Conservation (phyloP, 768 basidiomycete species). For the Erythrobasidium yunnanense region DNA sequence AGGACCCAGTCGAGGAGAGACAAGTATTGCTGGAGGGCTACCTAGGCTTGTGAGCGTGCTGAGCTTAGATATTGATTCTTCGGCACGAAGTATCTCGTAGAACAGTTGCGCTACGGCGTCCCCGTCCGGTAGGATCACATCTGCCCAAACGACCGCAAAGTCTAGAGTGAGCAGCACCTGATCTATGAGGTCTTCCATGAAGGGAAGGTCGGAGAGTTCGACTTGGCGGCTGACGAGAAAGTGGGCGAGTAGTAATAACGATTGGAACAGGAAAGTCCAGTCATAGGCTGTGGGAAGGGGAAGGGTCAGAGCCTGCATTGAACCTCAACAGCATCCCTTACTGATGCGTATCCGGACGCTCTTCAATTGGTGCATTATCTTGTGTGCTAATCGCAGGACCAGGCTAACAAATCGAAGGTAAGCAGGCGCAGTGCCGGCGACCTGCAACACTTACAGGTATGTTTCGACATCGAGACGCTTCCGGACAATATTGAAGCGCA, state of each 20-base stretch:
- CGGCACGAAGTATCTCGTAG: constrained; percentile 15
- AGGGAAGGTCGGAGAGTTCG: constrained; percentile 6
- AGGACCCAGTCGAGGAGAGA: constrained; percentile 4
- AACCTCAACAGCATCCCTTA: too few species aligned
- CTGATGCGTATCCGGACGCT: not conserved
- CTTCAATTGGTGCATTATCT: constrained; percentile 19
- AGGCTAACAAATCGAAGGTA: too few species aligned
- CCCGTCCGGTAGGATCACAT: constrained; percentile 5
- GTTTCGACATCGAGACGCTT: constrained; percentile 1
- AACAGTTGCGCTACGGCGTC: constrained; percentile 10
- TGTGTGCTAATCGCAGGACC: not conserved
- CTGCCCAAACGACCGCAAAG: constrained; percentile 19
- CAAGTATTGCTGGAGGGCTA: not conserved
- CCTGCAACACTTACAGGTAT: constrained; percentile 20
- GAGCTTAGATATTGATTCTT: constrained; percentile 12
- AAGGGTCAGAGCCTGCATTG: too few species aligned
- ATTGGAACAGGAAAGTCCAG: constrained; percentile 4
- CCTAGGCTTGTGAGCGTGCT: not conserved
- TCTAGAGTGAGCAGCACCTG: constrained; percentile 19
- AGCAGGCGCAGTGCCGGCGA: too few species aligned
- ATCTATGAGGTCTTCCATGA: constrained; percentile 13
- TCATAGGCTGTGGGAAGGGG: too few species aligned
- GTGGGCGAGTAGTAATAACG: not conserved
- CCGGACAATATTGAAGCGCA: constrained; percentile 11
- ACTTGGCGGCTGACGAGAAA: constrained; percentile 19